Conservation (phyloP, 1,284 basidiomycete genomes). For the Pseudomicrostroma phylloplanum region DNA sequence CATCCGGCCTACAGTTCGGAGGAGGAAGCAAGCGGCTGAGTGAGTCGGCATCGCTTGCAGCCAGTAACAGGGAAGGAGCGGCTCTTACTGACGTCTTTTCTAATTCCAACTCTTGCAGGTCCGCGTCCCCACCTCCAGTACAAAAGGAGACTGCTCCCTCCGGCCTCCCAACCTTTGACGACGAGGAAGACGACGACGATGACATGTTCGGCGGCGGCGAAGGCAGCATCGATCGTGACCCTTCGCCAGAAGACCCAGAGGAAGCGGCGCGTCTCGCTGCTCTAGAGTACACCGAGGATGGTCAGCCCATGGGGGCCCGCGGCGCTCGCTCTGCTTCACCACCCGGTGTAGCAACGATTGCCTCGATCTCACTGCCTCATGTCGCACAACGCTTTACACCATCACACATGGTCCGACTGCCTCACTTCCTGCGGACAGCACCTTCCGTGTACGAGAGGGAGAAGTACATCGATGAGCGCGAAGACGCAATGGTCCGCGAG, state of each 20-base stretch:
- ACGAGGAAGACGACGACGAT: neutral
- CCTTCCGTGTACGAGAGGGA: neutral
- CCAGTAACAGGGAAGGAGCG: too few species aligned
- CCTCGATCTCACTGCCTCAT: neutral
- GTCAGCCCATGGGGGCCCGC: neutral
- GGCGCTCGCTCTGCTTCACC: neutral
- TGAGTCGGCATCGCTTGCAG: too few species aligned
- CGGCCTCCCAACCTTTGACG: neutral
- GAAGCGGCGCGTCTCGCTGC: slow-evolving; percentile 6
- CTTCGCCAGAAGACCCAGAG: neutral
- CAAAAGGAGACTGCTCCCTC: too few species aligned
- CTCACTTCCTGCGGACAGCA: neutral
- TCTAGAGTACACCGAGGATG: slow-evolving; percentile 7
- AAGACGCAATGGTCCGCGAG: neutral
- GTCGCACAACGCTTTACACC: slow-evolving; percentile 3
- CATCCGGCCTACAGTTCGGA: too few species aligned
- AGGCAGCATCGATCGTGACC: neutral
- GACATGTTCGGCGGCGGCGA: neutral
- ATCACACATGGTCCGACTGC: neutral
- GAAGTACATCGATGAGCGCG: neutral
- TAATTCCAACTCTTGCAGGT: too few species aligned
- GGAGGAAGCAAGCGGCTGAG: too few species aligned
- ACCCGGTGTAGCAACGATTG: neutral
- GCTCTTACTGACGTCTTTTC: too few species aligned
- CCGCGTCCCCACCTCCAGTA: too few species aligned